These are phyloP conservation scores for Cordyceps tenuipes DNA, from an alignment of 2,329 filamentous ascomycete species.

Conservation along the genomic window DNA sequence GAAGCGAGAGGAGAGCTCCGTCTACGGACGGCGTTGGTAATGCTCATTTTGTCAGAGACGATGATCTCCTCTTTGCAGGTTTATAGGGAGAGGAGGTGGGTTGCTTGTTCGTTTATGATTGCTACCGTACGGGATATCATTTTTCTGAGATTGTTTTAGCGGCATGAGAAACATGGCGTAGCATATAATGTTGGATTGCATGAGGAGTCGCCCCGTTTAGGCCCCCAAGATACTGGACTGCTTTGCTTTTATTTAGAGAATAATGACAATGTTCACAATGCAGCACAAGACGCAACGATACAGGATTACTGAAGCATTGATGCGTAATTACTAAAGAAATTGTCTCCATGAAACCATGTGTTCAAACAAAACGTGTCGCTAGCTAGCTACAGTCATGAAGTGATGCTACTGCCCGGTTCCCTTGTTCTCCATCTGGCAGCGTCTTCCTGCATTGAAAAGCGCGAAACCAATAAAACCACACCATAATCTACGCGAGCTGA, in stretches of 20 bases:
- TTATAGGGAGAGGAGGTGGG: background rate
- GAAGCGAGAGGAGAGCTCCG: conserved; percentile 27
- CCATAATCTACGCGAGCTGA: background rate
- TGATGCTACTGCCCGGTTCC: background rate
- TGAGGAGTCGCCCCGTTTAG: background rate
- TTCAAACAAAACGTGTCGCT: conserved; percentile 4
- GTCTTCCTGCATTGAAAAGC: background rate
- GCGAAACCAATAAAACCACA: background rate
- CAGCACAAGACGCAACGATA: background rate
- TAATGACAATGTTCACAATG: background rate
- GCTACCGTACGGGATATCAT: background rate
- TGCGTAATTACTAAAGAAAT: too few species aligned
- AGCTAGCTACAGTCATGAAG: conserved; percentile 6
- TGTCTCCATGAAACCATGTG: background rate
- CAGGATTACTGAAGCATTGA: background rate
- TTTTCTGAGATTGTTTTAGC: background rate
- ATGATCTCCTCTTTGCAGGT: background rate
- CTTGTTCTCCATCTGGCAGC: background rate
- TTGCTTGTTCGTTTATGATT: background rate
- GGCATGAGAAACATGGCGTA: background rate
- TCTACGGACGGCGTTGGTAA: conserved; percentile 36
- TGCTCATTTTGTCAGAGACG: background rate
- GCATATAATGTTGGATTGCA: background rate
- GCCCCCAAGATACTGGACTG: background rate
- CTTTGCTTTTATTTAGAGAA: background rate